phyloP scores from a whole-genome alignment of 2,329 filamentous ascomycete genomes.

The Leptographium procerum region DNA sequence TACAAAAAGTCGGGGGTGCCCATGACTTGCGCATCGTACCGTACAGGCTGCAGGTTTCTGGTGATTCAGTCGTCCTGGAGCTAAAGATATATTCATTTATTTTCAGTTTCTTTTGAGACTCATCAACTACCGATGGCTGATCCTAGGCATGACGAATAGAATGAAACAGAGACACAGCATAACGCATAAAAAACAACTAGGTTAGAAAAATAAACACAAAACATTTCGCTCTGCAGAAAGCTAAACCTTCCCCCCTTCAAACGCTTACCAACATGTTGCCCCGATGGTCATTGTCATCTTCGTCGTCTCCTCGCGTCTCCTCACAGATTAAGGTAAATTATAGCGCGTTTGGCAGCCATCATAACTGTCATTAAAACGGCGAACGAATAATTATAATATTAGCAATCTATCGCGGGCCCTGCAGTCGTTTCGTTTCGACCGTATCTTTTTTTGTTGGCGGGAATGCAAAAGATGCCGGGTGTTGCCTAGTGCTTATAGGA shows the following conservation, averaged over 20 bases:
- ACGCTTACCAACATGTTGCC: neutral
- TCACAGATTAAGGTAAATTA: neutral
- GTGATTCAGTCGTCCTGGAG: too few relatives aligned
- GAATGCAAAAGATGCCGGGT: neutral
- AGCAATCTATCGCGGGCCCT: neutral
- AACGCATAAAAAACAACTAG: neutral
- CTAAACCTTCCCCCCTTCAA: neutral
- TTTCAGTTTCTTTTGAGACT: neutral
- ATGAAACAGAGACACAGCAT: neutral
- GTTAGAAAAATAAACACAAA: neutral
- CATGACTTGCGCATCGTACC: too few relatives aligned
- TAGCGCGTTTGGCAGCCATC: neutral
- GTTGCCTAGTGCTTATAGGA: slow-evolving; percentile 26
- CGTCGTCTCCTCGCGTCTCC: neutral
- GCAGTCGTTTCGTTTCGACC: neutral
- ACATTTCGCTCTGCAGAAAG: neutral
- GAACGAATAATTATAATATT: neutral
- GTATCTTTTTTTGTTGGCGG: neutral
- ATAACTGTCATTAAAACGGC: neutral
- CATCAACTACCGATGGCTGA: neutral
- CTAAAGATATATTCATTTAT: neutral
- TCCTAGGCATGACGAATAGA: neutral
- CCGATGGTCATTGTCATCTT: neutral
- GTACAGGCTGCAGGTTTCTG: too few relatives aligned
- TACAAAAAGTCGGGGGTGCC: too few relatives aligned